These are phyloP conservation scores for Vairimorpha apis DNA, from an alignment of 371 early-diverging fungal genomes.

Conservation along the genomic window DNA sequence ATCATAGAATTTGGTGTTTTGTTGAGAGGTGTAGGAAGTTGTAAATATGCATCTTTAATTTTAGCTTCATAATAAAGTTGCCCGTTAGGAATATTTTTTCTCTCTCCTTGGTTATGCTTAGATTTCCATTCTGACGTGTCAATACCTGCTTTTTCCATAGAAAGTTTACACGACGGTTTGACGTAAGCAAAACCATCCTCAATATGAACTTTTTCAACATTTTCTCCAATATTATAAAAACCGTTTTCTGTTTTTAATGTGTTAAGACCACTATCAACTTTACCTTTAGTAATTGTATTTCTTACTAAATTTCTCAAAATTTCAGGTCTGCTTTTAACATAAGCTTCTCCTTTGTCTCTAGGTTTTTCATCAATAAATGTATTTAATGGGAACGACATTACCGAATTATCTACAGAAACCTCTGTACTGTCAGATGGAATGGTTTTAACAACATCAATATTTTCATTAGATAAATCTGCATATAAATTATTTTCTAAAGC, in stretches of 20 bases:
- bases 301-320: conserved; percentile 50
- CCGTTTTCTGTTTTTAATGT: conserved; percentile 53
- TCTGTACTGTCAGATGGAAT: conserved; percentile 51
- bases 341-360: conserved; percentile 49
- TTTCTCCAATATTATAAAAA: conserved; percentile 57
- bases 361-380: conserved; percentile 44
- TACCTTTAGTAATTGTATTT: conserved; percentile 52
- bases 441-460: conserved; percentile 43
- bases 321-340: conserved; percentile 46
- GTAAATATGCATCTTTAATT: conserved; percentile 20
- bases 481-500: conserved; percentile 3
- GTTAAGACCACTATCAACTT: conserved; percentile 52
- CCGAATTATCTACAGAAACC: conserved; percentile 25
- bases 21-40: conserved; percentile 42
- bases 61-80: conserved; percentile 48
- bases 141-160: conserved; percentile 53
- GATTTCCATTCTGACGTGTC: conserved; percentile 39
- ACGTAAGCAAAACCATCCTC: conserved; percentile 48
- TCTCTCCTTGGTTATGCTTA: conserved; percentile 51
- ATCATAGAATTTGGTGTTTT: conserved; percentile 18
- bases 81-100: conserved; percentile 38
- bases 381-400: conserved; percentile 60
- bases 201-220: conserved; percentile 46
- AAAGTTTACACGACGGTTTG: conserved; percentile 30
- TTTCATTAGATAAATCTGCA: conserved; percentile 8